Conservation (phyloP, 192 early-diverging fungal genomes). For the Dispira simplex region DNA sequence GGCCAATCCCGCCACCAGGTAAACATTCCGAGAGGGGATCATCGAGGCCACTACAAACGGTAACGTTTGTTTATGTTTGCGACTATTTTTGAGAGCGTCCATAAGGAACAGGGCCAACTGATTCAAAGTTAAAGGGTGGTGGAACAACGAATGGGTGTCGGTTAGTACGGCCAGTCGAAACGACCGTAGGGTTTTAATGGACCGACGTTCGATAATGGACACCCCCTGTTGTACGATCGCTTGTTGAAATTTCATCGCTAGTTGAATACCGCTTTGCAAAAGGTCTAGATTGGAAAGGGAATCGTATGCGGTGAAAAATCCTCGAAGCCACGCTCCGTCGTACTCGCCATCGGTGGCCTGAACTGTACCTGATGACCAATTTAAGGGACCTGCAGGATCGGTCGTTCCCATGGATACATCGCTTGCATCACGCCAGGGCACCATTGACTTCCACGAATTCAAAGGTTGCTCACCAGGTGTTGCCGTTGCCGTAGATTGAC, state of each 20-base stretch:
- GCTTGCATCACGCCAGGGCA: slow-evolving; percentile 3
- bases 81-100: slow-evolving; percentile 34
- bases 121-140: slow-evolving; percentile 42
- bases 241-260: slow-evolving; percentile 61
- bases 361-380: too few species aligned
- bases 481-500: not conserved
- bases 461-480: not conserved
- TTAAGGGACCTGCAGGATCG: not conserved
- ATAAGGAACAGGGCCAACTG: slow-evolving; percentile 74
- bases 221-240: slow-evolving; percentile 63
- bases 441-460: not conserved
- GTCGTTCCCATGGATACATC: not conserved
- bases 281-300: slow-evolving; percentile 32
- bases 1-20: slow-evolving; percentile 54
- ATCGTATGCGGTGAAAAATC: slow-evolving; percentile 86
- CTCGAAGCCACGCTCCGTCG: slow-evolving; percentile 45
- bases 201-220: slow-evolving; percentile 64
- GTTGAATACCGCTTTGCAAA: slow-evolving; percentile 42
- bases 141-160: slow-evolving; percentile 38
- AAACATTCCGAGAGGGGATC: slow-evolving; percentile 37
- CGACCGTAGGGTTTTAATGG: slow-evolving; percentile 48
- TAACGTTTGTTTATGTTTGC: slow-evolving; percentile 19
- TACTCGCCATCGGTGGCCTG: not conserved
- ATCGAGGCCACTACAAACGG: slow-evolving; percentile 70
- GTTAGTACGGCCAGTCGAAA: slow-evolving; percentile 63